A percentile compares a stretch with the other conserved stretches of the same genome.
These are phyloP conservation scores for Cupressus sempervirens DNA, from an alignment of 75 land plant genomes.

Conservation along the genomic window DNA sequence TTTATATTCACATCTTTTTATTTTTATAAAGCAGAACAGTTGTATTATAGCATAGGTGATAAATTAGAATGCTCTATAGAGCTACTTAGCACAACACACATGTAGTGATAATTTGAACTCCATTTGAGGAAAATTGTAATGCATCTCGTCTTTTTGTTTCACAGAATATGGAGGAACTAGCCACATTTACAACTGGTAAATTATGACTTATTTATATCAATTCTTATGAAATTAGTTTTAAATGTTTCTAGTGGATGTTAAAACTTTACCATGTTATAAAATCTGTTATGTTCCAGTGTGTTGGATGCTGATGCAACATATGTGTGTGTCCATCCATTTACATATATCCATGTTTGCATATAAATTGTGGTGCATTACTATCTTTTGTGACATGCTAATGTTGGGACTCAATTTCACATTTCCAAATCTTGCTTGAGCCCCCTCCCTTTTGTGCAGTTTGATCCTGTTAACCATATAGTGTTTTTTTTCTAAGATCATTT, in stretches of 20 bases:
- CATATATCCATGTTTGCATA: background rate
- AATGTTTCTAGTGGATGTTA: background rate
- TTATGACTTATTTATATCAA: background rate
- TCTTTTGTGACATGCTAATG: background rate
- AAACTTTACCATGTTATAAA: background rate
- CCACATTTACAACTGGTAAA: constrained; percentile 77
- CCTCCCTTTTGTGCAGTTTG: no score
- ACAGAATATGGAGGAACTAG: constrained; percentile 68
- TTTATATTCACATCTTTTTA: background rate
- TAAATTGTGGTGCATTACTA: background rate
- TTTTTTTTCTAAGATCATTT: no score
- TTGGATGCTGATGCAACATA: background rate
- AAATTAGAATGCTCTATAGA: background rate
- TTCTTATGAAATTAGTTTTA: background rate
- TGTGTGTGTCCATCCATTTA: background rate
- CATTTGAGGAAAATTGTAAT: background rate
- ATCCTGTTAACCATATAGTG: no score
- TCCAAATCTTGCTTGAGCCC: no score
- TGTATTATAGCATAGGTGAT: background rate
- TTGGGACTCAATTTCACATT: no score
- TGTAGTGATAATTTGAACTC: background rate
- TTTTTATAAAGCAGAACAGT: background rate
- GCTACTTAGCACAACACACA: background rate
- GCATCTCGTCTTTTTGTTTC: background rate
- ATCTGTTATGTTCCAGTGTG: background rate